Base-by-base conservation (phyloP, 495 filamentous ascomycete genomes). In the Penicillium ochrochloron region DNA sequence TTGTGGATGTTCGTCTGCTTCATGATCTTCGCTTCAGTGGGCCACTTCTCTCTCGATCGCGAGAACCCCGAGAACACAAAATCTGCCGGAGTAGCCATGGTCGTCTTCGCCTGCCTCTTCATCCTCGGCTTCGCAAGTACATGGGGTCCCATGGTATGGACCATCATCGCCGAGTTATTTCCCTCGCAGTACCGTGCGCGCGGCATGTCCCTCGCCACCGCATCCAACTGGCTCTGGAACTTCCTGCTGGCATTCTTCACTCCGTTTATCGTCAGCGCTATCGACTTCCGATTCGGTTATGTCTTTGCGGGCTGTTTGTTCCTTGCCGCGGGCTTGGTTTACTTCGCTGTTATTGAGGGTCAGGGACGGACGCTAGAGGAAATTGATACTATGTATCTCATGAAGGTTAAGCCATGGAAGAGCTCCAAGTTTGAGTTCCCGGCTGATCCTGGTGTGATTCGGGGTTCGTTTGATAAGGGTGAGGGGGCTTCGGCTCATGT, bases 151-250 rank as follows among this genome's bases (percentile, higher is more conserved):
- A 89, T 94, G 66, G 83, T 93, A 25, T 96, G 92, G 92, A 83
- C 89, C 12, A 88, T 92, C 50, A 84, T 89, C 27, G 90, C 89
- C 12, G 92, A 96, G 75, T 82, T 94, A 54, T 96, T 90, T 72
- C 92, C 92, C 8, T 84, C 86, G 27, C 81, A 87, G 46, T 92
- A 92, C 70, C 85, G 91, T 10, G 90, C 90, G 1, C 84, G 86
- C 17, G 87, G 81, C 21, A 93, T 93, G 88, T 89, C 88, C 9
- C 74, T 93, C 5, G 88, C 89, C 5, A 94, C 92, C 0, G 87
- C 90, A 0, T 86, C 86, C 12, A 96, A 95, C 76, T 96, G 92
- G 92, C 82, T 89, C 25, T 95, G 89, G 89, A 96, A 95, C 71
- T 96, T 94, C 77, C 73, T 94, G 53, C 82, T 95, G 50, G 85